Conservation (phyloP, 164 flowering plant genomes). For the Piper betle region DNA sequence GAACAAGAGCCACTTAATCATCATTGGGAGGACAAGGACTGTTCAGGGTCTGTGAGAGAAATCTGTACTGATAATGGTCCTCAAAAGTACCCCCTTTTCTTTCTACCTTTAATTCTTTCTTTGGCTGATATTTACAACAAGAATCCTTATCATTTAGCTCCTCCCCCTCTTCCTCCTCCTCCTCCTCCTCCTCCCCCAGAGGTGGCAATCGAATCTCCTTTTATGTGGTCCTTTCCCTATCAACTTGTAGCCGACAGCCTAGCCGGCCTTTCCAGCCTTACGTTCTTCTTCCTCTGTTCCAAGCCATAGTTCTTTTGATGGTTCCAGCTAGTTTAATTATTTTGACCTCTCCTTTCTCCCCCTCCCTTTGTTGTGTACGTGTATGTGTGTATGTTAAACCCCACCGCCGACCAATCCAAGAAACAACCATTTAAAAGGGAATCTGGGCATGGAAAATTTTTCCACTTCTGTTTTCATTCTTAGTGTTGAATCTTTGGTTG, state of each 20-base stretch:
- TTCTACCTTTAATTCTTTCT: not conserved
- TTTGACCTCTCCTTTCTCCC: not conserved
- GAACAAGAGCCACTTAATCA: not conserved
- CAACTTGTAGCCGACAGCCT: not conserved
- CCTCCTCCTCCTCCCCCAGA: not conserved
- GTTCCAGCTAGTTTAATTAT: not conserved
- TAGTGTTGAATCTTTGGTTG: not conserved
- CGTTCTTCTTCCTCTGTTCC: too few relatives aligned
- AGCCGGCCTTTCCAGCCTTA: not conserved
- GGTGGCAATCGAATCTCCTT: not conserved
- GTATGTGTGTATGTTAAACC: not conserved
- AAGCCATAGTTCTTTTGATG: not conserved
- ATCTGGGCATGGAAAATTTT: not conserved
- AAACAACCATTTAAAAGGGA: not conserved
- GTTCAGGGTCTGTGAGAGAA: not conserved
- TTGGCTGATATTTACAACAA: not conserved
- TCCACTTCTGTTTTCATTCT: not conserved
- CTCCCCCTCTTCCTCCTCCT: too few relatives aligned
- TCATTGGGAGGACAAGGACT: not conserved
- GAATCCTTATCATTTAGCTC: not conserved
- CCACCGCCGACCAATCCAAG: not conserved
- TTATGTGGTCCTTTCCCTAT: not conserved
- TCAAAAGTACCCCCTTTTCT: not conserved
- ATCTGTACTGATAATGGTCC: not conserved
- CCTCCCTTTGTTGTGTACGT: not conserved